A percentile compares a stretch with the other conserved stretches of the same genome.
phyloP scores from a whole-genome alignment of 371 early-diverging fungal species.

The Rhizopus microsporus region DNA sequence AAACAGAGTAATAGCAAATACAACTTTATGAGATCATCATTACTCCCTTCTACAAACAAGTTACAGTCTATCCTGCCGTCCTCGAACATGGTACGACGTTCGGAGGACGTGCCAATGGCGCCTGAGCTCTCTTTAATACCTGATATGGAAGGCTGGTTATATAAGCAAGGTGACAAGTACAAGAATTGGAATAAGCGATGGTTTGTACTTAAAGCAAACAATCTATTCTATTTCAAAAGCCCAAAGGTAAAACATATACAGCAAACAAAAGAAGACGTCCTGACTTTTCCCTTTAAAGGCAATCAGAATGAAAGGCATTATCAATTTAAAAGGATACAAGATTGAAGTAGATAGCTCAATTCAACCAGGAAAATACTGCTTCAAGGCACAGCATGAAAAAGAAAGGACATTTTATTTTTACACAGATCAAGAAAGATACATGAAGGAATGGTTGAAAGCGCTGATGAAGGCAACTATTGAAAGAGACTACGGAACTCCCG shows the following conservation, averaged over 20 bases:
- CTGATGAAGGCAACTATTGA: slow-evolving; percentile 75
- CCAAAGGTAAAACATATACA: slow-evolving; percentile 43
- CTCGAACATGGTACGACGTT: slow-evolving; percentile 11
- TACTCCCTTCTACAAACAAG: slow-evolving; percentile 18
- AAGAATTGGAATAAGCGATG: slow-evolving; percentile 69
- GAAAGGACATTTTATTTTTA: slow-evolving; percentile 69
- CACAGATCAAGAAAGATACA: slow-evolving; percentile 54
- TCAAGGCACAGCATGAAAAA: slow-evolving; percentile 63
- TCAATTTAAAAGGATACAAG: slow-evolving; percentile 58
- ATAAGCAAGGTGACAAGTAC: slow-evolving; percentile 64
- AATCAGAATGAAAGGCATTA: slow-evolving; percentile 56
- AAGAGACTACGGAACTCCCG: slow-evolving; percentile 62
- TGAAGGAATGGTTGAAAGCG: slow-evolving; percentile 67
- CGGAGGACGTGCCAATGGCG: slow-evolving; percentile 13
- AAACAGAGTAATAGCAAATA: slow-evolving; percentile 3
- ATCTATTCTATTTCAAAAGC: slow-evolving; percentile 63
- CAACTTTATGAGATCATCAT: slow-evolving; percentile 21
- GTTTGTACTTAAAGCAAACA: slow-evolving; percentile 64
- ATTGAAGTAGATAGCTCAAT: slow-evolving; percentile 62
- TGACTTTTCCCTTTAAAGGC: slow-evolving; percentile 23
- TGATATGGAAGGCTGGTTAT: slow-evolving; percentile 64
- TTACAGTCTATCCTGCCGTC: slow-evolving; percentile 21
- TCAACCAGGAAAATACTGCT: slow-evolving; percentile 64
- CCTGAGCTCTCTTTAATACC: slow-evolving; percentile 21
- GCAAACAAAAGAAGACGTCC: neutral